These are phyloP conservation scores for Sugiyamaella floridensis DNA, from an alignment of 805 yeast genomes.

Conservation along the genomic window DNA sequence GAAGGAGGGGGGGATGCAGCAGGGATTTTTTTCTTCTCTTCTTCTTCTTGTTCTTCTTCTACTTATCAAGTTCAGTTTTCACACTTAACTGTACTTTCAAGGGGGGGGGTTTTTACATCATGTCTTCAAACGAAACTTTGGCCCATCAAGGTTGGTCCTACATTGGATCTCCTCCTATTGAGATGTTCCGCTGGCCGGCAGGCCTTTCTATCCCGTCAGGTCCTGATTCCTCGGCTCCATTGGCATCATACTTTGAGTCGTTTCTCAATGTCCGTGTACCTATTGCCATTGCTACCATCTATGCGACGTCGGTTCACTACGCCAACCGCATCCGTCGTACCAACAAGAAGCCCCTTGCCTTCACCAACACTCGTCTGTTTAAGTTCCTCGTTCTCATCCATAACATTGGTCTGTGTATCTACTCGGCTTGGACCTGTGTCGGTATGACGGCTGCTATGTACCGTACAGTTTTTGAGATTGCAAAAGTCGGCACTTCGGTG, in stretches of 20 bases:
- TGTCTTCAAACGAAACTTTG: not conserved
- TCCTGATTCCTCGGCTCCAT: constrained; percentile 12
- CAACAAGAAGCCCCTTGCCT: constrained; percentile 41
- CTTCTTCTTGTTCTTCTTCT: not conserved
- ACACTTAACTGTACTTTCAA: not conserved
- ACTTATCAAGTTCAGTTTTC: not conserved
- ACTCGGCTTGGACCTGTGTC: constrained; percentile 62
- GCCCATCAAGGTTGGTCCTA: constrained; percentile 3
- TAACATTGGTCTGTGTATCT: constrained; percentile 54
- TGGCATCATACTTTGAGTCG: constrained; percentile 17
- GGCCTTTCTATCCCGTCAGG: constrained; percentile 18
- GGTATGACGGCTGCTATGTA: constrained; percentile 55
- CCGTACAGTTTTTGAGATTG: constrained; percentile 32
- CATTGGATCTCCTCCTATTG: constrained; percentile 14
- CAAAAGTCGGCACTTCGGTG: constrained; percentile 29
- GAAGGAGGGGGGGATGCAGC: not conserved
- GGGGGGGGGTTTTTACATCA: not conserved
- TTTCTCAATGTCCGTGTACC: constrained; percentile 48
- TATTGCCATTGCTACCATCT: constrained; percentile 48
- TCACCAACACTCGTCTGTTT: constrained; percentile 43
- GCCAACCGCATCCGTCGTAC: constrained; percentile 44
- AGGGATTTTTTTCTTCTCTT: not conserved
- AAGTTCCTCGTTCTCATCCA: constrained; percentile 52
- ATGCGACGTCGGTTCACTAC: constrained; percentile 52
- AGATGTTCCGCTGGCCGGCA: constrained; percentile 17